Percentiles rank a stretch among this genome's conserved stretches.
These are phyloP conservation scores for Boletus austroedulis DNA, from an alignment of 1,284 basidiomycete species.

Conservation along the genomic window DNA sequence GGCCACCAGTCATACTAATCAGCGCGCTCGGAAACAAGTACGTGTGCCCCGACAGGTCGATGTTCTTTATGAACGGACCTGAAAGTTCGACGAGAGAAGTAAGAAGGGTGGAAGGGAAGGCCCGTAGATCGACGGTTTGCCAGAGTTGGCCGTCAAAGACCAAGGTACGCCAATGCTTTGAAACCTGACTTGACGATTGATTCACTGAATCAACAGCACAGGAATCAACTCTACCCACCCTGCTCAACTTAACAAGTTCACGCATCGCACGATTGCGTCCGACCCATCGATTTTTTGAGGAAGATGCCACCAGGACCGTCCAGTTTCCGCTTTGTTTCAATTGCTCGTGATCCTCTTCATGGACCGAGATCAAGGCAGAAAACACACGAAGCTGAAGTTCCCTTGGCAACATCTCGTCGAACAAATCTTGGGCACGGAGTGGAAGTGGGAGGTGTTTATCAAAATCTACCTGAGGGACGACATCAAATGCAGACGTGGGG, in stretches of 20 bases:
- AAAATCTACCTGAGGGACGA: slow-evolving; percentile 43
- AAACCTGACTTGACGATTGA: slow-evolving; percentile 57
- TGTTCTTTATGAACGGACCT: slow-evolving; percentile 62
- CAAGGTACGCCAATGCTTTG: slow-evolving; percentile 73
- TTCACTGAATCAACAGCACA: slow-evolving; percentile 17
- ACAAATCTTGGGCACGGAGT: slow-evolving; percentile 48
- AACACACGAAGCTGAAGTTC: slow-evolving; percentile 75
- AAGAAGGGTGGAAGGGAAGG: slow-evolving; percentile 55
- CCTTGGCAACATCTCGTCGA: slow-evolving; percentile 66
- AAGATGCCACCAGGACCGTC: slow-evolving; percentile 56
- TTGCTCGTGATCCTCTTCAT: slow-evolving; percentile 53
- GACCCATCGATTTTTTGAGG: slow-evolving; percentile 61
- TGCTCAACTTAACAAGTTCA: slow-evolving; percentile 76
- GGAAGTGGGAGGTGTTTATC: slow-evolving; percentile 51
- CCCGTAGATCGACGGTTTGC: slow-evolving; percentile 58
- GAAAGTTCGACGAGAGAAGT: slow-evolving; percentile 49
- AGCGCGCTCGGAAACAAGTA: slow-evolving; percentile 50
- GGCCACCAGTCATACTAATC: slow-evolving; percentile 48
- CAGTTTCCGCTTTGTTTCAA: slow-evolving; percentile 46
- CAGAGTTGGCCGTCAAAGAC: slow-evolving; percentile 89
- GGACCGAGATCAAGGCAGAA: slow-evolving; percentile 47
- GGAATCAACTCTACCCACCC: slow-evolving; percentile 52
- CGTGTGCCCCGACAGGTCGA: slow-evolving; percentile 69
- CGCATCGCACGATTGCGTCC: slow-evolving; percentile 68
- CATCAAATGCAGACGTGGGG: slow-evolving; percentile 56